Conservation (phyloP, 2,329 filamentous ascomycete species). For the Mycogone perniciosa region DNA sequence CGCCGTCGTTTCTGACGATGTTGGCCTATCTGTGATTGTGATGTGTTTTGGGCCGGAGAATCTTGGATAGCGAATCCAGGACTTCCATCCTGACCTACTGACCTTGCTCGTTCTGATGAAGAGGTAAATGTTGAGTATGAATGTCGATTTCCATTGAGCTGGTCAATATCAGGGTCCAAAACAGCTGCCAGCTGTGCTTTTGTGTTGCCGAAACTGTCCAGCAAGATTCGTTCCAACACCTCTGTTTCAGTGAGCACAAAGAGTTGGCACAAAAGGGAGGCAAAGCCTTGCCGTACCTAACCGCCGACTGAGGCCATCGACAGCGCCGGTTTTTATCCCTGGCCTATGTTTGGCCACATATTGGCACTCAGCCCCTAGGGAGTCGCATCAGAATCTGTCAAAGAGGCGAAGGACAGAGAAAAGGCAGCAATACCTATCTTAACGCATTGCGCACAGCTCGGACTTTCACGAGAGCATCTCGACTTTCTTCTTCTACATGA, state of each 20-base stretch:
- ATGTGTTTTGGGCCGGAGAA: not conserved
- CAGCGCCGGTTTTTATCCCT: constrained; percentile 8
- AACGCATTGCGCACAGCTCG: constrained; percentile 1
- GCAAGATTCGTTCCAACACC: constrained; percentile 2
- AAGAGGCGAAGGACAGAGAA: not conserved
- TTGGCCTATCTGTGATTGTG: not conserved
- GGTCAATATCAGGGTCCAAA: not conserved
- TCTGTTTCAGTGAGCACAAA: not conserved
- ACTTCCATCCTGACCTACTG: not conserved
- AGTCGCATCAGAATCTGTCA: not conserved
- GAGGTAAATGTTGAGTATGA: not conserved
- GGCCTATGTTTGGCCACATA: constrained; percentile 9
- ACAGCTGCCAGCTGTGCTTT: constrained; percentile 1
- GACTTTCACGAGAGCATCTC: constrained; percentile 5
- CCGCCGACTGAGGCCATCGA: constrained; percentile 8
- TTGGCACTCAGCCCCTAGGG: constrained; percentile 5
- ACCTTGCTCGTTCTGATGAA: not conserved
- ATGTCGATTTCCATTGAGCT: not conserved
- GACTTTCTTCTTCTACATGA: constrained; percentile 10
- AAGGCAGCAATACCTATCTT: not conserved
- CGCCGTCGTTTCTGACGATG: not conserved
- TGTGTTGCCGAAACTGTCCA: constrained; percentile 1
- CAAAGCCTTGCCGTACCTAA: not conserved
- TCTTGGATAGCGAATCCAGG: not conserved
- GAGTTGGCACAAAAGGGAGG: not conserved